These are phyloP conservation scores for Oxyria digyna DNA, from an alignment of 148 eudicot species.

Conservation along the genomic window DNA sequence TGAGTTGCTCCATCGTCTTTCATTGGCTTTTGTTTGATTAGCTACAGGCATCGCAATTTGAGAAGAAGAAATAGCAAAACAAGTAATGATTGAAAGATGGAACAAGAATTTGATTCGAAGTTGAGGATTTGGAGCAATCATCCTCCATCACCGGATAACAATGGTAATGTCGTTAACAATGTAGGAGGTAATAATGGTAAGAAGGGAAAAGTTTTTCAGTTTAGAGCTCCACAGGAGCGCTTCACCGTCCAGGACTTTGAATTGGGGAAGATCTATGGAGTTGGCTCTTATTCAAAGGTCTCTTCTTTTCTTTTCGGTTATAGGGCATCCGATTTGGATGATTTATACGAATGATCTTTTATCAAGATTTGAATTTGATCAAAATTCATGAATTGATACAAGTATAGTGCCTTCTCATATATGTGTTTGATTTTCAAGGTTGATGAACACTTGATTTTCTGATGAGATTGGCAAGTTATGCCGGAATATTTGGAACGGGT, in stretches of 20 bases:
- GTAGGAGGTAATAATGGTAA: slow-evolving; percentile 16
- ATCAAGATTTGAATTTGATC: not conserved
- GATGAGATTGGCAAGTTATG: not conserved
- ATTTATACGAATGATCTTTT: not conserved
- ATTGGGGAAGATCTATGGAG: slow-evolving; percentile 96
- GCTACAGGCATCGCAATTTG: not conserved
- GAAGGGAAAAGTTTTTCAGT: slow-evolving; percentile 62
- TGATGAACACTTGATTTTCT: not conserved
- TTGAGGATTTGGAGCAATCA: slow-evolving; percentile 34
- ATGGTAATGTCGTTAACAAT: not conserved
- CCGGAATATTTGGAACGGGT: not conserved
- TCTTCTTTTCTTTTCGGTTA: not conserved
- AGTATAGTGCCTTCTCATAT: too few relatives aligned
- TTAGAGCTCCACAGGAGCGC: slow-evolving; percentile 92
- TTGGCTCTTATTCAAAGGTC: slow-evolving; percentile 98
- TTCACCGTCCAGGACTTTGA: slow-evolving; percentile 81
- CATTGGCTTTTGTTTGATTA: not conserved
- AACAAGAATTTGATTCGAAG: slow-evolving; percentile 83
- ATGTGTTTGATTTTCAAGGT: too few relatives aligned
- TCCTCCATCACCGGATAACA: slow-evolving; percentile 12
- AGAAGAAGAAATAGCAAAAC: not conserved
- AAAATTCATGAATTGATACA: not conserved
- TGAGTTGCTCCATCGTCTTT: not conserved
- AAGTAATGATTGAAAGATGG: slow-evolving; percentile 29
- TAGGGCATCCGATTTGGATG: not conserved